Percentiles rank a stretch among this genome's conserved stretches.
Evolutionary conservation across 129 eudicot genomes (phyloP).

Genomic region (Helichrysum umbraculigerum): DNA sequence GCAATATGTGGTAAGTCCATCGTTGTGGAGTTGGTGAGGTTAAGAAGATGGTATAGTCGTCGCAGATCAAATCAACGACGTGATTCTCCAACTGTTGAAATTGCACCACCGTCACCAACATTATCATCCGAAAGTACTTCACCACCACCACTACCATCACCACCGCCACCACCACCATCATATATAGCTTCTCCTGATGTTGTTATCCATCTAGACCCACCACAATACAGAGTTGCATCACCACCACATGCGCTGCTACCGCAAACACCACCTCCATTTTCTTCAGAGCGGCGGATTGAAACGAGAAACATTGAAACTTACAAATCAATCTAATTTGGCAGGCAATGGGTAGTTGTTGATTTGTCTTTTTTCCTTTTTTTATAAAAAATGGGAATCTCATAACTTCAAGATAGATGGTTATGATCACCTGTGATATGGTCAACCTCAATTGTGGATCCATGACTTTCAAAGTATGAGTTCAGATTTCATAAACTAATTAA

Average conservation of each 20-base stretch:
- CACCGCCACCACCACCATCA: constrained; percentile 12
- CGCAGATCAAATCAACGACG: constrained; percentile 25
- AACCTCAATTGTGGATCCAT: background rate
- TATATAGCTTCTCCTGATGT: constrained; percentile 21
- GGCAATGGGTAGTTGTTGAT: background rate
- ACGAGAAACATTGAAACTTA: background rate
- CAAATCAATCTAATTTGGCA: background rate
- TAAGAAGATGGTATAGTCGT: constrained; percentile 48
- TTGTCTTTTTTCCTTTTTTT: background rate
- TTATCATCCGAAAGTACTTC: background rate
- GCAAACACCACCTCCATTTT: constrained; percentile 5
- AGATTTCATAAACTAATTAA: background rate
- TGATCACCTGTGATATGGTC: background rate
- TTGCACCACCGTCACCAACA: constrained; percentile 25
- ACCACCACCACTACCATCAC: constrained; percentile 5
- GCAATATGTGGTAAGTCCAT: constrained; percentile 78
- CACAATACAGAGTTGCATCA: constrained; percentile 14
- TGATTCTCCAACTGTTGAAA: constrained; percentile 12
- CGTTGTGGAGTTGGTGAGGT: constrained; percentile 63
- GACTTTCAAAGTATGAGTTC: constrained; percentile 1
- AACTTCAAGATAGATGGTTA: background rate
- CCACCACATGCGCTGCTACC: background rate
- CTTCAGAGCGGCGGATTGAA: background rate
- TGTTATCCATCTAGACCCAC: constrained; percentile 15
- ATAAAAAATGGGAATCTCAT: background rate